phyloP scores from a whole-genome alignment of 305 asterid species.

The Solanum hybrid region DNA sequence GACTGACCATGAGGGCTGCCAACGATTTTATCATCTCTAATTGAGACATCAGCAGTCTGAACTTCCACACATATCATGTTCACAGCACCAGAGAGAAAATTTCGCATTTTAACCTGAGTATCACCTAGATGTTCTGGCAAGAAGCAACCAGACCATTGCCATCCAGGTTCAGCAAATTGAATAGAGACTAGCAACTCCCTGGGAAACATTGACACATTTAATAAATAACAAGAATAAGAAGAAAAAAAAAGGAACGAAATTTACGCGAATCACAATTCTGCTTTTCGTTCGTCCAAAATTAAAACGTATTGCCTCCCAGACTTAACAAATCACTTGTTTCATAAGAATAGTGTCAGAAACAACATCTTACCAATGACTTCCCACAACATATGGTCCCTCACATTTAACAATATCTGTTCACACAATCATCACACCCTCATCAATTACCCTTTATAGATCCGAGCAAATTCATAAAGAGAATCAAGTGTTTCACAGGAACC shows the following conservation, averaged over 20 bases:
- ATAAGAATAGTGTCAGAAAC: not conserved
- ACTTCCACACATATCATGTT: conserved; percentile 92
- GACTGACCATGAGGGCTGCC: conserved; percentile 87
- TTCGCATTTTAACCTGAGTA: conserved; percentile 84
- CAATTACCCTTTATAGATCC: not conserved
- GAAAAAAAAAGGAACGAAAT: not conserved
- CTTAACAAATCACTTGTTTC: not conserved
- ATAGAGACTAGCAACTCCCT: conserved; percentile 80
- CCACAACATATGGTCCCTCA: not conserved
- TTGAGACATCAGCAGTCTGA: conserved; percentile 85
- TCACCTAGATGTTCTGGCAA: conserved; percentile 92
- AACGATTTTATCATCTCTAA: conserved; percentile 62
- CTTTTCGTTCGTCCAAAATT: not conserved
- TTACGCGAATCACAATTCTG: not conserved
- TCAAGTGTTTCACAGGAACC: not conserved
- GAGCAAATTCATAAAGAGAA: not conserved
- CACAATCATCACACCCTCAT: not conserved
- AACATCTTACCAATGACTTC: not conserved
- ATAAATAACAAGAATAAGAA: not conserved
- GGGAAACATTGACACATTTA: conserved; percentile 16
- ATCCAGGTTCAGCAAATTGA: conserved; percentile 86
- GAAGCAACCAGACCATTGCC: conserved; percentile 99
- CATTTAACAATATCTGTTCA: not conserved
- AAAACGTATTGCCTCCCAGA: not conserved
- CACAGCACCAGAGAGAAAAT: conserved; percentile 63